Evolutionary conservation across 768 basidiomycete genomes (phyloP).

Genomic region (Pleurotus tuber-regium): DNA sequence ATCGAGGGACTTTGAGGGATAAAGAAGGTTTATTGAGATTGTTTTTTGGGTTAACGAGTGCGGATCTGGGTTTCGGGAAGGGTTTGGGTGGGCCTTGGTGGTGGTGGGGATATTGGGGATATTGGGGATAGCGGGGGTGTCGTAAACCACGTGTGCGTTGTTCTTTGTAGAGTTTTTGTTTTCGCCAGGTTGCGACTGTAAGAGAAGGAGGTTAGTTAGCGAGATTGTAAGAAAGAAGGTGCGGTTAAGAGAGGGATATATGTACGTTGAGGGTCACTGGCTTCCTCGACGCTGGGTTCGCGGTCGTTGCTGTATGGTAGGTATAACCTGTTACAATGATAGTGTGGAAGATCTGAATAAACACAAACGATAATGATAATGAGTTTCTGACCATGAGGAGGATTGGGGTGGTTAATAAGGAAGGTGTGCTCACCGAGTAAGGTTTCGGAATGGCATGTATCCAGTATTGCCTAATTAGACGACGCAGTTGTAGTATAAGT

Average conservation of each 20-base stretch:
- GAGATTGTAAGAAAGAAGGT: background rate
- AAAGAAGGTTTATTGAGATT: background rate
- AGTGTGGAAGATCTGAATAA: background rate
- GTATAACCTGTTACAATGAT: background rate
- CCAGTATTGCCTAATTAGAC: background rate
- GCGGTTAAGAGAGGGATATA: background rate
- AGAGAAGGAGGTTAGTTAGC: background rate
- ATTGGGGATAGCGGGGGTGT: no score
- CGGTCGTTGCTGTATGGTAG: background rate
- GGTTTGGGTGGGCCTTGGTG: background rate
- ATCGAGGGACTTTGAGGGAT: background rate
- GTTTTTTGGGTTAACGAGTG: background rate
- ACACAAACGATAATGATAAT: background rate
- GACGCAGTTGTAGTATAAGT: no score
- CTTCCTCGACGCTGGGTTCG: background rate
- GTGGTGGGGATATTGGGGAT: no score
- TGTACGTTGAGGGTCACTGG: background rate
- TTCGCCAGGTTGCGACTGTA: background rate
- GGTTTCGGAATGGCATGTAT: background rate
- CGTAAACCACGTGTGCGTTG: no score
- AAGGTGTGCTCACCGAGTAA: background rate
- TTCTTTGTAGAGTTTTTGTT: background rate
- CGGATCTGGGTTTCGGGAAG: background rate
- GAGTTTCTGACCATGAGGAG: background rate
- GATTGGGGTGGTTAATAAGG: background rate